Conservation (phyloP, 306 rosid species). For the Prosopis cineraria region DNA sequence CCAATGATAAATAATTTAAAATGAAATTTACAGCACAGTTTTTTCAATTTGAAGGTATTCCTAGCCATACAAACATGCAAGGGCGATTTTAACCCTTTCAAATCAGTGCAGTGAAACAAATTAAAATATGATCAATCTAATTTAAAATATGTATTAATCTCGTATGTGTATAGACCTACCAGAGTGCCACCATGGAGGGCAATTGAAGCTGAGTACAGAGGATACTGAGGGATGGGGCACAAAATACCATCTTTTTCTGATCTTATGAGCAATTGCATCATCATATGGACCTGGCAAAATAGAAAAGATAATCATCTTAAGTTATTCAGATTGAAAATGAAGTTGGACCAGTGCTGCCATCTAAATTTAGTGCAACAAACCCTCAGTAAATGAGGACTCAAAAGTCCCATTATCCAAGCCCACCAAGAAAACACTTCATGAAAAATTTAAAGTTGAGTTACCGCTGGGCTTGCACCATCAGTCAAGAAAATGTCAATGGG, state of each 20-base stretch:
- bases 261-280: slow-evolving; percentile 68
- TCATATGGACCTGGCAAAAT: slow-evolving; percentile 59
- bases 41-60: background rate
- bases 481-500: slow-evolving; percentile 65
- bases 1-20: background rate
- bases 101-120: background rate
- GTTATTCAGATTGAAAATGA: background rate
- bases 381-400: background rate
- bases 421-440: background rate
- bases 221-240: slow-evolving; percentile 76
- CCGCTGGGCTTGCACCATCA: slow-evolving; percentile 76
- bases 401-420: background rate
- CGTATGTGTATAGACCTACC: slow-evolving; percentile 38
- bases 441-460: slow-evolving; percentile 9
- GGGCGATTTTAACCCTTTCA: background rate
- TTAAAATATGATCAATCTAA: background rate
- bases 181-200: slow-evolving; percentile 72
- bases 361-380: background rate
- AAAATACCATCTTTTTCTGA: slow-evolving; percentile 68
- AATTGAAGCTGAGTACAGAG: slow-evolving; percentile 72
- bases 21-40: background rate
- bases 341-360: background rate
- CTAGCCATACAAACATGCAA: background rate
- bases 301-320: background rate
- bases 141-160: background rate